Evolutionary conservation across 2,329 filamentous ascomycete species (phyloP).

Genomic region (Neofusicoccum cordaticola): DNA sequence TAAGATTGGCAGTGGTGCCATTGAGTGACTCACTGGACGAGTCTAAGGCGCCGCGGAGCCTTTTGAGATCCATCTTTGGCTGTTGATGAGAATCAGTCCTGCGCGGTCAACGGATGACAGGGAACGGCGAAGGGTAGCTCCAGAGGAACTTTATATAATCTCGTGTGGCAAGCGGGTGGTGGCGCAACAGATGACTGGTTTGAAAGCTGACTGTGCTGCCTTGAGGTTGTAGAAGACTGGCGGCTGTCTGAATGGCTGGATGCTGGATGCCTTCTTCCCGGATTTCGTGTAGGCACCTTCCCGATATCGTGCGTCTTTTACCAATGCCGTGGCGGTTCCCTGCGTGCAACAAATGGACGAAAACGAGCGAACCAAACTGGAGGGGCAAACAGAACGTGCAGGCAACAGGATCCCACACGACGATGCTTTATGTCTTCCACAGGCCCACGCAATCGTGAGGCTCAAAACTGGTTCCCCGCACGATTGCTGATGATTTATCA

Average conservation of each 20-base stretch:
- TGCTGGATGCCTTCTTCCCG: no score
- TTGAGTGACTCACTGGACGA: constrained; percentile 10
- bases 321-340: no score
- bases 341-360: no score
- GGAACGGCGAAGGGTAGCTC: not conserved
- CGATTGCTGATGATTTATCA: not conserved
- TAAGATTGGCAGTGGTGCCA: constrained; percentile 20
- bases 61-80: not conserved
- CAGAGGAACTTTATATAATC: not conserved
- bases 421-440: no score
- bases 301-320: no score
- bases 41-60: not conserved
- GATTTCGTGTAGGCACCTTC: no score
- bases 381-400: no score
- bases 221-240: not conserved
- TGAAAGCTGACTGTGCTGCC: not conserved
- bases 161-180: not conserved
- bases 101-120: not conserved
- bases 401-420: no score
- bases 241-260: not conserved
- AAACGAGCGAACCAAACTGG: no score
- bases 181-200: not conserved
- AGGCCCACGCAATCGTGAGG: not conserved
- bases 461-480: not conserved
- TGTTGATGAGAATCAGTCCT: not conserved